Percentiles rank a stretch among this genome's conserved stretches.
phyloP scores from a whole-genome alignment of 495 filamentous ascomycete species.

The Aspergillus hancockii region DNA sequence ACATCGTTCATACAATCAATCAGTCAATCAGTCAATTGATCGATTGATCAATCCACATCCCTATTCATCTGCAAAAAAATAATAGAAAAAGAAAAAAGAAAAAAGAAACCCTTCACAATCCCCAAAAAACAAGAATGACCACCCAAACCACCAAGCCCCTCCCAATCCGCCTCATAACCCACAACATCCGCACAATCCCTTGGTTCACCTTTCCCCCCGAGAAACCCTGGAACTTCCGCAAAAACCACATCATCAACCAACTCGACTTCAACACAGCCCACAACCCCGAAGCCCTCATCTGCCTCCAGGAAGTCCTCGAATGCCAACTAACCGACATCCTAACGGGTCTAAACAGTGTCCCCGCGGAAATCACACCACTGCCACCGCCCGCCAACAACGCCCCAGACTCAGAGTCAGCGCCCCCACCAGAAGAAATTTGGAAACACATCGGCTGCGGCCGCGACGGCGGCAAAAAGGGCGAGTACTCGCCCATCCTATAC shows the following conservation, averaged over 20 bases:
- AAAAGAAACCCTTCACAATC: background rate
- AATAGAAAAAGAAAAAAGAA: background rate
- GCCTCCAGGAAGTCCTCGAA: conserved; percentile 76
- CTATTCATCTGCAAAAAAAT: background rate
- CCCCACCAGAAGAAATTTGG: conserved; percentile 42
- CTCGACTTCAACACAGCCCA: conserved; percentile 52
- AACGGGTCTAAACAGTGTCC: conserved; percentile 41
- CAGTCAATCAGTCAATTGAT: no score
- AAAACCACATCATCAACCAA: conserved; percentile 55
- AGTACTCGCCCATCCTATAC: conserved; percentile 75
- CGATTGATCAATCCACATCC: no score
- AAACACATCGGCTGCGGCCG: conserved; percentile 66
- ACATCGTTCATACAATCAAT: background rate
- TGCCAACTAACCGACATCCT: conserved; percentile 64
- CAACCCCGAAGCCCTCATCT: conserved; percentile 56
- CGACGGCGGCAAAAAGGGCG: conserved; percentile 66
- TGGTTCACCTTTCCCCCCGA: conserved; percentile 55
- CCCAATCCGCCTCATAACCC: conserved; percentile 61
- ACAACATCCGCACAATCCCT: conserved; percentile 74
- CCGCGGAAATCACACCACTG: conserved; percentile 24
- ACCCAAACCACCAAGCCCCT: conserved; percentile 15
- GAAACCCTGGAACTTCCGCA: conserved; percentile 61
- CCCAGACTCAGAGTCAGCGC: background rate
- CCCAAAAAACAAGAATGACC: background rate
- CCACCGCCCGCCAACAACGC: background rate